Base-by-base conservation (phyloP, 345 rosid genomes). In the Xanthoceras sorbifolium region DNA sequence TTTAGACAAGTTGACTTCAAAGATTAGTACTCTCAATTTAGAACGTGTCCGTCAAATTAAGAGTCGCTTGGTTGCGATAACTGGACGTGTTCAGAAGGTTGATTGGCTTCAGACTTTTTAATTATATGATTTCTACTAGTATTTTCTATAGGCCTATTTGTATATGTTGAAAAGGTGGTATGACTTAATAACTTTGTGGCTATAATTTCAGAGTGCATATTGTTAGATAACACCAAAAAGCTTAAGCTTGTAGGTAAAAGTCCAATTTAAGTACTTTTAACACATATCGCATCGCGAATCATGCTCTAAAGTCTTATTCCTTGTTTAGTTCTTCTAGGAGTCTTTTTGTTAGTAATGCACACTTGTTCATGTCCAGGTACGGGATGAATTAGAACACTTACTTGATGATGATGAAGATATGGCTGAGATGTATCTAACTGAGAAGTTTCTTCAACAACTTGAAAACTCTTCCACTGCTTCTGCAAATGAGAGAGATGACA, bases 381-480 rank as follows among this genome's bases (percentile, higher is more conserved):
- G 99, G 83, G 97, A 93, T 83, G 97, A 93, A 63, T 82, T 95
- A 74, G 99, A 93, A 80, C 94, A 95, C 71, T 83, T 95, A 76
- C 89, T 95, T 76, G 99, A 95, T 76, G 98, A 93, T 78, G 99
- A 92, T 77, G 99, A 90, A 38, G 99, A 95, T 82, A 95, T 95
- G 98, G 97, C 96, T 42, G 98, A 95, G 90, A 90, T 95, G 99
- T 95, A 95, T 86, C 86, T 93, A 72, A 95, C 98, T 0, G 99
- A 88, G 77, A 93, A 95, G 69, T 67, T 89, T 79, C 79, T 87
- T 77, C 91, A 85, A 77, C 87, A 85, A 82, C 82, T 89, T 76
- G 98, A 93, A 74, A 81, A 87, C 64, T 90, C 94, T 23, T 86
- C 97, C 7, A 64, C 81, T 67, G 81, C 90, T 68, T 88, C 94